Base-by-base conservation (phyloP, 2,329 filamentous ascomycete species). In the Helotiales sp. region DNA sequence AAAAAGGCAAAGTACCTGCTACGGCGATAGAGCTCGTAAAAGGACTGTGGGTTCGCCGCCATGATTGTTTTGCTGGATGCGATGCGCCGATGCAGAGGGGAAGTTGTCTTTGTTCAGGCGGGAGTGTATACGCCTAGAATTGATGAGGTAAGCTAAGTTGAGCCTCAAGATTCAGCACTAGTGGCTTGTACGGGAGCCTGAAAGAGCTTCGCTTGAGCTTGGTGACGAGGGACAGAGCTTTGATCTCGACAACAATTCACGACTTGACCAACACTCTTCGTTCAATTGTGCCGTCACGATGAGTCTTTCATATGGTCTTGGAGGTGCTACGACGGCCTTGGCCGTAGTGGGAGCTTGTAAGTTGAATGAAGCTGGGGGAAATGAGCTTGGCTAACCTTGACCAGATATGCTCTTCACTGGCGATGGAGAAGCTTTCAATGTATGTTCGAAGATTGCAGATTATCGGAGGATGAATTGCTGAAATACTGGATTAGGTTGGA, bases 351-450 rank as follows among this genome's bases (percentile, higher is more conserved):
- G 88, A 81, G 80, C 86, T 75, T 95, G 91, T 96, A 84, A 75
- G 90, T 78, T 55, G 61, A 88, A 78, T 44, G 60, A 42, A 22
- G 48, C 15, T 46, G n/a, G 12, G 34, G 58, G 24, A 38, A 15
- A 42, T 19, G n/a, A 34, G 38, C 51, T 55, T 54, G 55, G 62
- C 67, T 72, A 55, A 72, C 58, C 17, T 38, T 66, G 66, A 58
- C 64, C 75, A 99, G 95, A 99, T 78, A 96, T 99, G 91, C 91
- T 99, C 74, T 97, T 99, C 74, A 96, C 95, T 71, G 92, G 91
- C 72, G 92, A 90, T 75, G 95, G 96, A 73, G 93, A 99, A 82
- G 81, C 88, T 59, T 99, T 99, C 79, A 96, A 99, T 78, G 91
- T 92, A 83, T 62, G 85, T 71, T 51, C 19, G 54, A 30, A 42